These are phyloP conservation scores for Linum trigynum DNA, from an alignment of 345 rosid species.

Conservation along the genomic window DNA sequence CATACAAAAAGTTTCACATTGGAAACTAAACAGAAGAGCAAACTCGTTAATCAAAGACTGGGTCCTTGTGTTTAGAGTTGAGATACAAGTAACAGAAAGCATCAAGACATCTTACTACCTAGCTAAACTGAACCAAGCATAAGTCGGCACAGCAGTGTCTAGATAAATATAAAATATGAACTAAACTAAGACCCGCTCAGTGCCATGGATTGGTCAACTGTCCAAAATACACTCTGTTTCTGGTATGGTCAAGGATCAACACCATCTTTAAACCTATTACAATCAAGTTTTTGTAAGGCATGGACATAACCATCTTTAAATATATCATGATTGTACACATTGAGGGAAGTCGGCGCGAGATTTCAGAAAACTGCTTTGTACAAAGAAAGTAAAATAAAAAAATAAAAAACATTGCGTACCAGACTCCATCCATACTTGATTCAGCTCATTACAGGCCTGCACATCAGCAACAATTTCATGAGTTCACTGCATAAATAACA, in stretches of 20 bases:
- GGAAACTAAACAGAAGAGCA: too few relatives aligned
- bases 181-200: too few relatives aligned
- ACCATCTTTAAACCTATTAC: too few relatives aligned
- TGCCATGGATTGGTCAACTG: too few relatives aligned
- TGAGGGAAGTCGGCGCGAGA: not conserved
- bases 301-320: not conserved
- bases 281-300: not conserved
- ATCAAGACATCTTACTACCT: not conserved
- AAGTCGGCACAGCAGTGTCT: not conserved
- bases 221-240: too few relatives aligned
- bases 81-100: conserved; percentile 5
- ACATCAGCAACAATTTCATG: conserved; percentile 7
- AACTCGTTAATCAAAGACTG: not conserved
- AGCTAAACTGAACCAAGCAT: conserved; percentile 2
- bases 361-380: conserved; percentile 3
- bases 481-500: not conserved
- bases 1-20: too few relatives aligned
- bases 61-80: not conserved
- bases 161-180: too few relatives aligned
- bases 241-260: too few relatives aligned
- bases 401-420: conserved; percentile 34
- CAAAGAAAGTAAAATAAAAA: not conserved
- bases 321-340: not conserved
- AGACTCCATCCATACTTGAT: conserved; percentile 95
- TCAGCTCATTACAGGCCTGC: conserved; percentile 94